phyloP scores from a whole-genome alignment of 345 rosid genomes.

The Acer yangbiense region DNA sequence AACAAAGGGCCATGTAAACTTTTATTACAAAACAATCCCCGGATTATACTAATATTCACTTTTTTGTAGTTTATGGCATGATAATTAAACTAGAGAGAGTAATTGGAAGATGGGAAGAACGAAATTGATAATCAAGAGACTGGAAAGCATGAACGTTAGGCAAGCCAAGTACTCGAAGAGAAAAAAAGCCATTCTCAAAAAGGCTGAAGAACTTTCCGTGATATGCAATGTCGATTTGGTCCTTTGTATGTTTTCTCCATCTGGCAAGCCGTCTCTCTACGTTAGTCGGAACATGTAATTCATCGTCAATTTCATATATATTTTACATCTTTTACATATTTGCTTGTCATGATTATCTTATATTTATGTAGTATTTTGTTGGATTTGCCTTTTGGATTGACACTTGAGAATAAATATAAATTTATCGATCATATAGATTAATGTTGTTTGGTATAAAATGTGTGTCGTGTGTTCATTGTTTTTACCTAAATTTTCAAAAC shows the following conservation, averaged over 20 bases:
- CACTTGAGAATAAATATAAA: background rate
- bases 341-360: too few relatives aligned
- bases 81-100: background rate
- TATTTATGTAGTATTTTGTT: background rate
- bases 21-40: background rate
- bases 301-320: too few relatives aligned
- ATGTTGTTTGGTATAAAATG: background rate
- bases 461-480: background rate
- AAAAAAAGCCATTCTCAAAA: conserved; percentile 40
- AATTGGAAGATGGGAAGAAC: conserved; percentile 40
- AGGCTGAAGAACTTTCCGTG: conserved; percentile 34
- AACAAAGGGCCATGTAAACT: background rate
- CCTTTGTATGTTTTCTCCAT: conserved; percentile 32
- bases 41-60: background rate
- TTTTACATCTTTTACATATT: too few relatives aligned
- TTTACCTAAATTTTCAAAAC: background rate
- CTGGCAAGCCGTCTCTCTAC: conserved; percentile 17
- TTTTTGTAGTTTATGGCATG: background rate
- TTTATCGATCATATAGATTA: background rate
- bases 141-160: conserved; percentile 34
- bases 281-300: conserved; percentile 31
- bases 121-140: conserved; percentile 28
- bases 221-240: conserved; percentile 38
- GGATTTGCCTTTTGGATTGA: background rate
- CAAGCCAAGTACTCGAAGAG: conserved; percentile 51